Percentiles rank a stretch among this genome's conserved stretches.
phyloP scores from a whole-genome alignment of 441 rosid genomes.

The Populus hybrid region DNA sequence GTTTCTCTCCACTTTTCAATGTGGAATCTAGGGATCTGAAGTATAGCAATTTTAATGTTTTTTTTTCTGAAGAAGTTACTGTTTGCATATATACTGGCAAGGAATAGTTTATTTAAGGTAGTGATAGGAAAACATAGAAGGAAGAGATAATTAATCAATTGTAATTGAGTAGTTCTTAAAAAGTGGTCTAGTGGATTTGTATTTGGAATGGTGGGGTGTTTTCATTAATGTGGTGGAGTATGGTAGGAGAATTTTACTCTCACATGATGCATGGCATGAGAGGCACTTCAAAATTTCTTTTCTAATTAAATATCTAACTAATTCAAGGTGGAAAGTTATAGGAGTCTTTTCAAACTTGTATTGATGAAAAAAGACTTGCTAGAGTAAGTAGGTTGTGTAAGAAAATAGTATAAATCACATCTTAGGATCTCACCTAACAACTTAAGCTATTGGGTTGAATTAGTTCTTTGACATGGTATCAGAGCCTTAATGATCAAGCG shows the following conservation, averaged over 20 bases:
- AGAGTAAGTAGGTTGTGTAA: not conserved
- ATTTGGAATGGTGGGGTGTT: not conserved
- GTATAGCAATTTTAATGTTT: not conserved
- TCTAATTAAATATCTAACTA: too few species aligned
- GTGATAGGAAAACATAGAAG: not conserved
- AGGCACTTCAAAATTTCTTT: not conserved
- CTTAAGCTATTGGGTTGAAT: too few species aligned
- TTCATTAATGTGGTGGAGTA: not conserved
- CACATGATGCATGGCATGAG: not conserved
- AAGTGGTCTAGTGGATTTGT: not conserved
- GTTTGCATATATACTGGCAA: not conserved
- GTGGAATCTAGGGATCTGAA: not conserved
- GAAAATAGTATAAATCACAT: too few species aligned
- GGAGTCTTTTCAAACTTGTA: not conserved
- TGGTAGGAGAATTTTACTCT: not conserved
- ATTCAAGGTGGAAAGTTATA: not conserved
- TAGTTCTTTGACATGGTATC: too few species aligned
- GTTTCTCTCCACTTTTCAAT: not conserved
- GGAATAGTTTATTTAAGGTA: not conserved
- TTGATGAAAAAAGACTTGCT: not conserved
- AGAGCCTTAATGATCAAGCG: too few species aligned
- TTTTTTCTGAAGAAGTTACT: not conserved
- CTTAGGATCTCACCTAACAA: too few species aligned
- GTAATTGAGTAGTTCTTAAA: not conserved
- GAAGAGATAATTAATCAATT: not conserved